Conservation (phyloP, 2,329 filamentous ascomycete genomes). For the Paecilomyces variotii region DNA sequence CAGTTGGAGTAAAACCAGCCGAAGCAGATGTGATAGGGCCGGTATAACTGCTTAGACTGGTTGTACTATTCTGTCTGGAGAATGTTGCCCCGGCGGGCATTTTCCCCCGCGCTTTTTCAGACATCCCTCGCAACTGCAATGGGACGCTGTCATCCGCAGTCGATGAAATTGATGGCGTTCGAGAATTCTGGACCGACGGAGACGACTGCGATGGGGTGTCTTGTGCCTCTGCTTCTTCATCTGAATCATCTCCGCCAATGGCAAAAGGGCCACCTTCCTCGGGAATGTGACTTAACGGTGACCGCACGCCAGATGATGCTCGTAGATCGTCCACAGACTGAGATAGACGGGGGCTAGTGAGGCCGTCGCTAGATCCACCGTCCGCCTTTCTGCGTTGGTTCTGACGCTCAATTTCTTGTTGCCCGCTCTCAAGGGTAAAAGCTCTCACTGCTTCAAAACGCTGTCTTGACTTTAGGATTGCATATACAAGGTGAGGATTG, state of each 20-base stretch:
- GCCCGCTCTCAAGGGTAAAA: slow-evolving; percentile 86
- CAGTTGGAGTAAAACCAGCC: slow-evolving; percentile 64
- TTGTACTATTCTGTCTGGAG: slow-evolving; percentile 82
- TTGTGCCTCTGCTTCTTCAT: slow-evolving; percentile 51
- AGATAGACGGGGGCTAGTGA: slow-evolving; percentile 27
- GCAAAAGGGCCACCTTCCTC: slow-evolving; percentile 77
- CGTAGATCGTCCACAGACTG: slow-evolving; percentile 34
- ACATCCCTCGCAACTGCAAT: slow-evolving; percentile 81
- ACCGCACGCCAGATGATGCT: slow-evolving; percentile 43
- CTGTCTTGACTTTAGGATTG: slow-evolving; percentile 70
- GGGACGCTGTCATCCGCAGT: slow-evolving; percentile 72
- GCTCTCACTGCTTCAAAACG: slow-evolving; percentile 75
- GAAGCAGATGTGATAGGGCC: slow-evolving; percentile 47
- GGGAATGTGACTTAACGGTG: slow-evolving; percentile 59
- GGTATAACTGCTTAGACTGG: slow-evolving; percentile 64
- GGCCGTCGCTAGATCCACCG: slow-evolving; percentile 25
- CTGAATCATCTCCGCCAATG: slow-evolving; percentile 71
- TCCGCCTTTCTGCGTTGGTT: slow-evolving; percentile 62
- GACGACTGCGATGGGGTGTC: slow-evolving; percentile 54
- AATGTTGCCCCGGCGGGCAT: slow-evolving; percentile 80
- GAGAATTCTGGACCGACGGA: slow-evolving; percentile 47
- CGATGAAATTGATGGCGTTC: slow-evolving; percentile 61
- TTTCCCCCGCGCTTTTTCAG: slow-evolving; percentile 92
- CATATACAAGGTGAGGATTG: slow-evolving; percentile 74
- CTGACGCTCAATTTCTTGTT: slow-evolving; percentile 80